Evolutionary conservation across 305 asterid species (phyloP), one percentile per base, ranked within the genome.

Genomic region (Ilex paraguariensis): DNA sequence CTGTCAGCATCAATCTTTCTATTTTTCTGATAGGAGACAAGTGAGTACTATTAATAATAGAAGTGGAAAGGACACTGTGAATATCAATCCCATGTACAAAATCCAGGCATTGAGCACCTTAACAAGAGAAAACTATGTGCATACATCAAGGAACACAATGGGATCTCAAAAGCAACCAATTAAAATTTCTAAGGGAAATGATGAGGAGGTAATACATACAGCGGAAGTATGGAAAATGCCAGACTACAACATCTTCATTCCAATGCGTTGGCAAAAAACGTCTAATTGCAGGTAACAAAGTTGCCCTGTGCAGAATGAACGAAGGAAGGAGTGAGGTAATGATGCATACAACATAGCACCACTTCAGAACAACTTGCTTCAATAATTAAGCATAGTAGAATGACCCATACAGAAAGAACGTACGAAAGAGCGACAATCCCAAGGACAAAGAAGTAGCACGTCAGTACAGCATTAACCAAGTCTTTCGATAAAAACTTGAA

Each of bases 381-480:
- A 49, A 12, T 11, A 7, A 66, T 44, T 45, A 56, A 50, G 67
- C 50, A 73, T 52, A 70, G 59, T 45, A 74, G 56, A 66, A 40
- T 61, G 72, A 54, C 58, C 57, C 49, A 62, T 51, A 58, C 36
- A 63, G 62, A 68, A 76, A 56, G 75, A 60, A 87, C 99, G 45
- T 87, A 90, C 99, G 92, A 87, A 69, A 93, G 95, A 57, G 99
- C 99, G 60, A 80, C 82, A 49, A 84, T 87, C 70, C 97, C 99
- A 59, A 90, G 99, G 58, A 93, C 81, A 64, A 90, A 83, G 67
- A 93, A 93, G 71, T 93, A 93, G 82, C 93, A 80, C 28, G 99
- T 90, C 71, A 93, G 70, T 21, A 90, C 99, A 51, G 97, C 95
- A 79, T 93, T 93, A 57, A 93, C 99, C 95, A 90, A 79, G 81